Conservation (phyloP, 2,329 filamentous ascomycete species). For the Fusarium virguliforme region DNA sequence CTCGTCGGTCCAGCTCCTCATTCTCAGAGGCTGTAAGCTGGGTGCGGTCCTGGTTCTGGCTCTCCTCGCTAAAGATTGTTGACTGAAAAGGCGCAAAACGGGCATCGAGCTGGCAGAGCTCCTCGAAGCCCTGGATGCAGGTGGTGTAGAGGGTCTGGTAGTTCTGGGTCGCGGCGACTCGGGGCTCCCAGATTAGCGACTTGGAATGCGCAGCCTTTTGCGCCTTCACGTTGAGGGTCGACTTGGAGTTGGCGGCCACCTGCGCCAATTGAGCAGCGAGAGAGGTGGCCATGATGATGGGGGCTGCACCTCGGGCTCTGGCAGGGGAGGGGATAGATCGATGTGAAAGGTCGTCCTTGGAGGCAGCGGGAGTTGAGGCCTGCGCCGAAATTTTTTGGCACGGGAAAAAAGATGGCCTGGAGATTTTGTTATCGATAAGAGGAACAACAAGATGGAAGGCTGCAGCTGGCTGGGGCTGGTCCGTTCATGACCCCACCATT, state of each 20-base stretch:
- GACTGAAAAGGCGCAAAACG: constrained; percentile 82
- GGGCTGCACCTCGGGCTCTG: constrained; percentile 48
- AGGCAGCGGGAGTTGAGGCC: constrained; percentile 45
- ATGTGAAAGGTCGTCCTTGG: constrained; percentile 37
- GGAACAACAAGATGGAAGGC: constrained; percentile 3
- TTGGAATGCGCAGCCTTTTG: constrained; percentile 94
- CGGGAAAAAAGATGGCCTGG: constrained; percentile 43
- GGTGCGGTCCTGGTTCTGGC: constrained; percentile 87
- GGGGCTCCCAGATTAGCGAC: constrained; percentile 92
- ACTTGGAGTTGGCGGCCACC: constrained; percentile 90
- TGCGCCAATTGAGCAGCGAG: constrained; percentile 95
- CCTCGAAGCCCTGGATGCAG: constrained; percentile 90
- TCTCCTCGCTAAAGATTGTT: constrained; percentile 94
- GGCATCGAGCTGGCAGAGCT: constrained; percentile 88
- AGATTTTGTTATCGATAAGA: constrained; percentile 56
- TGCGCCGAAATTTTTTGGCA: constrained; percentile 54
- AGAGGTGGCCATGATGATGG: constrained; percentile 79
- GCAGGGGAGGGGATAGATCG: constrained; percentile 43
- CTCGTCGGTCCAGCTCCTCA: constrained; percentile 80
- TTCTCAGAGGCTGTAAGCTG: constrained; percentile 89
- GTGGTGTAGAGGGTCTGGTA: constrained; percentile 91
- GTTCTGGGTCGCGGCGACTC: constrained; percentile 87
- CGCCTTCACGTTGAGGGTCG: constrained; percentile 92
- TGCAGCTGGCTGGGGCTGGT: neutral
- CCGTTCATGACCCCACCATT: constrained; percentile 34